Conservation (phyloP, 805 yeast genomes). For the Kluyveromyces wickerhamii region DNA sequence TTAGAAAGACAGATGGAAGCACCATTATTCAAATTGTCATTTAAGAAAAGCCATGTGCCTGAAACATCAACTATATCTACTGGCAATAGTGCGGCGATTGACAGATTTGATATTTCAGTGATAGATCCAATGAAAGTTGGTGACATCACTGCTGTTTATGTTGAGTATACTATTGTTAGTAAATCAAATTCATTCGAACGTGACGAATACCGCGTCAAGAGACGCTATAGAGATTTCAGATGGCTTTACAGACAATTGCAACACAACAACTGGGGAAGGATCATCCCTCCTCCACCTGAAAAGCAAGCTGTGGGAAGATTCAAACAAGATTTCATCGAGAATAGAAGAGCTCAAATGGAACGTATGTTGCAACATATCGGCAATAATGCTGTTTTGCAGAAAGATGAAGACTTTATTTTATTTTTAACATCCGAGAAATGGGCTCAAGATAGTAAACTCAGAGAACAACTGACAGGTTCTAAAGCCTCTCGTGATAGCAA, state of each 20-base stretch:
- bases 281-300: conserved; percentile 94
- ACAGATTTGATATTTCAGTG: conserved; percentile 54
- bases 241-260: conserved; percentile 90
- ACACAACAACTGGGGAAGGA: conserved; percentile 78
- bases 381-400: conserved; percentile 44
- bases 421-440: conserved; percentile 74
- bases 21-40: conserved; percentile 21
- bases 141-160: conserved; percentile 80
- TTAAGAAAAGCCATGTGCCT: conserved; percentile 6
- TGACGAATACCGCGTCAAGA: conserved; percentile 52
- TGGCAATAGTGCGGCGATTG: not conserved
- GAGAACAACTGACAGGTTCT: conserved; percentile 54
- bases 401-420: conserved; percentile 68
- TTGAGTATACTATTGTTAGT: conserved; percentile 74
- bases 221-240: conserved; percentile 87
- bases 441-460: conserved; percentile 54
- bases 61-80: not conserved
- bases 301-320: conserved; percentile 91
- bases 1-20: conserved; percentile 15
- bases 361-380: conserved; percentile 76
- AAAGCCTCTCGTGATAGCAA: conserved; percentile 39
- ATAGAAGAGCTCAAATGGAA: conserved; percentile 75
- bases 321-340: conserved; percentile 82
- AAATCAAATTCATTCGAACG: conserved; percentile 34
- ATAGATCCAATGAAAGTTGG: conserved; percentile 92